phyloP scores from a whole-genome alignment of 371 early-diverging fungal species.

The Coemansia sp. region DNA sequence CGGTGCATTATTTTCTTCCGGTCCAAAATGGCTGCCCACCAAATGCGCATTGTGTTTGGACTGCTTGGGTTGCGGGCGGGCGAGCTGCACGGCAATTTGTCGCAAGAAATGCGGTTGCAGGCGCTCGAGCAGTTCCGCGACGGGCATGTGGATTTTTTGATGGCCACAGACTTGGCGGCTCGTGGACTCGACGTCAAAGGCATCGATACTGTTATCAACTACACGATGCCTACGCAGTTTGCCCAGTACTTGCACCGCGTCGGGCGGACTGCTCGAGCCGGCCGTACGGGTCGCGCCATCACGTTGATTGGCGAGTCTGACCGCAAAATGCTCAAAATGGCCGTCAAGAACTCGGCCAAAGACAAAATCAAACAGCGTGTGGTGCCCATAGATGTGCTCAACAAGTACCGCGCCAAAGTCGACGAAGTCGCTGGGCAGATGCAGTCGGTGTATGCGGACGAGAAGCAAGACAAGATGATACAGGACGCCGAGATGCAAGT shows the following conservation, averaged over 20 bases:
- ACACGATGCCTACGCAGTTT: constrained; percentile 95
- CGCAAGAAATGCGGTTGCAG: constrained; percentile 91
- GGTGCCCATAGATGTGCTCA: constrained; percentile 72
- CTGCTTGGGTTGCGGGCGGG: constrained; percentile 86
- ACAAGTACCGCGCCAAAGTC: constrained; percentile 69
- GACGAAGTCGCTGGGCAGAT: constrained; percentile 66
- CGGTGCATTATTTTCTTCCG: constrained; percentile 90
- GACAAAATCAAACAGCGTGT: constrained; percentile 84
- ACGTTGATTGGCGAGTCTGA: constrained; percentile 90
- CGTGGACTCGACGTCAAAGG: constrained; percentile 99
- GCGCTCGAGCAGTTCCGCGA: constrained; percentile 92
- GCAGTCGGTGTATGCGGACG: constrained; percentile 76
- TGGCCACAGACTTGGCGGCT: constrained; percentile 99
- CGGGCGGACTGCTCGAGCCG: constrained; percentile 99
- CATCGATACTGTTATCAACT: constrained; percentile 98
- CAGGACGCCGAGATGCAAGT: constrained; percentile 86
- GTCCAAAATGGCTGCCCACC: constrained; percentile 90
- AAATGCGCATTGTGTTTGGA: constrained; percentile 94
- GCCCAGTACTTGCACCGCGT: constrained; percentile 98
- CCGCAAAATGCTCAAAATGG: constrained; percentile 89
- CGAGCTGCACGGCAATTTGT: constrained; percentile 97
- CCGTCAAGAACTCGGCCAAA: constrained; percentile 75
- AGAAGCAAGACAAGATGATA: constrained; percentile 75
- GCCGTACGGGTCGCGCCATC: constrained; percentile 81
- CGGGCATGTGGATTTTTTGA: constrained; percentile 78